Conservation (phyloP, 1,139 yeast species). For the Kodamaea ohmeri region DNA sequence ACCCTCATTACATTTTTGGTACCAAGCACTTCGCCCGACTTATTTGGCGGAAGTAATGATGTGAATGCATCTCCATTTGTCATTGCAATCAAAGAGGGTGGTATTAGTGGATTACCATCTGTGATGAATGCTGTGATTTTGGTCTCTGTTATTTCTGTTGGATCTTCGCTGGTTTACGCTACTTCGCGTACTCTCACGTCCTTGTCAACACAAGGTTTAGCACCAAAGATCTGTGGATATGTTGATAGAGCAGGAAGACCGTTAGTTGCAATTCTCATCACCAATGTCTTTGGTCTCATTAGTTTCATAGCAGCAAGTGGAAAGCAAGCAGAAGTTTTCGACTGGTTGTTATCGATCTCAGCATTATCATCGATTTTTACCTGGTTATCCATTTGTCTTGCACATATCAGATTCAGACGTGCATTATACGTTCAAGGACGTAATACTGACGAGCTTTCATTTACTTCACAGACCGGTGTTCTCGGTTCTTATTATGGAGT, state of each 20-base stretch:
- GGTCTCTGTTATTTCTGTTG: conserved; percentile 59
- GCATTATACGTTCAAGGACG: conserved; percentile 32
- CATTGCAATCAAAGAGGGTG: conserved; percentile 57
- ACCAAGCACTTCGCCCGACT: conserved; percentile 32
- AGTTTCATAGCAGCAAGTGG: conserved; percentile 33
- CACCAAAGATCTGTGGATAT: conserved; percentile 26
- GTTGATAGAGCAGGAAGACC: conserved; percentile 29
- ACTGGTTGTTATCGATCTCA: conserved; percentile 39
- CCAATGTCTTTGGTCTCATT: conserved; percentile 29
- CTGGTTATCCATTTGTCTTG: conserved; percentile 38
- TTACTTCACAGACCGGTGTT: conserved; percentile 54
- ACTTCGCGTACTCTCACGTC: conserved; percentile 27
- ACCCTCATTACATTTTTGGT: conserved; percentile 33
- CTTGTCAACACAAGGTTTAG: conserved; percentile 26
- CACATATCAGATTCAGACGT: conserved; percentile 38
- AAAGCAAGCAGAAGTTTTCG: conserved; percentile 31
- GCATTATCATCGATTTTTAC: conserved; percentile 41
- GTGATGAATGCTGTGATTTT: conserved; percentile 72
- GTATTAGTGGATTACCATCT: conserved; percentile 61
- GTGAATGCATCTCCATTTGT: conserved; percentile 54
- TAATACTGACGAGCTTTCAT: conserved; percentile 51
- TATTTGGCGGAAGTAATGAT: conserved; percentile 38
- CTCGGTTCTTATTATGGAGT: conserved; percentile 53
- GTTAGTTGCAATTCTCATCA: conserved; percentile 30
- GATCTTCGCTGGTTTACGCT: conserved; percentile 30